Evolutionary conservation across 805 yeast species (phyloP).

Genomic region (Pachysolen tannophilus): DNA sequence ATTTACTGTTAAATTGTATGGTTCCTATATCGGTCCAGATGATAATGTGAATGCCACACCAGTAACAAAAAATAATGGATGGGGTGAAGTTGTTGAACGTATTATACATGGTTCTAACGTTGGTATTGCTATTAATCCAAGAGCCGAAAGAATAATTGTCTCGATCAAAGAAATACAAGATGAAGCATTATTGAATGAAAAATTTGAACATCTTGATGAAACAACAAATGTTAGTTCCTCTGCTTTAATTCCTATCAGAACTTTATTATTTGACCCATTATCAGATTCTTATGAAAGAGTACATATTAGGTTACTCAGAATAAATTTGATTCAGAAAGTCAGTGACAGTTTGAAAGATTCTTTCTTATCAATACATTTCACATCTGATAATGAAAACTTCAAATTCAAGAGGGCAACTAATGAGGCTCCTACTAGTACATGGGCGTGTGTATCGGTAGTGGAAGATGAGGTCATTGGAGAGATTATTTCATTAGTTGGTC

Average conservation of each 20-base stretch:
- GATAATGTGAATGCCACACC: slow-evolving; percentile 18
- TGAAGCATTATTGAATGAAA: slow-evolving; percentile 19
- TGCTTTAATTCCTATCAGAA: slow-evolving; percentile 61
- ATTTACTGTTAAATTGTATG: slow-evolving; percentile 62
- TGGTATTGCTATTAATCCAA: slow-evolving; percentile 75
- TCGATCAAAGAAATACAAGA: slow-evolving; percentile 68
- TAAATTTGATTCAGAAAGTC: slow-evolving; percentile 18
- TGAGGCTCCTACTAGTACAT: slow-evolving; percentile 38
- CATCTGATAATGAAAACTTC: slow-evolving; percentile 41
- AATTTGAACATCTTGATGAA: slow-evolving; percentile 25
- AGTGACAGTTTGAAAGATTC: slow-evolving; percentile 20
- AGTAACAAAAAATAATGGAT: slow-evolving; percentile 47
- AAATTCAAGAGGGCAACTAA: slow-evolving; percentile 64
- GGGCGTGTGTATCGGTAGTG: slow-evolving; percentile 70
- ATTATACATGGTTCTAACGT: slow-evolving; percentile 66
- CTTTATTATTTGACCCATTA: slow-evolving; percentile 56
- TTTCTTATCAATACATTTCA: slow-evolving; percentile 45
- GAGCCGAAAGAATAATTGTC: slow-evolving; percentile 64
- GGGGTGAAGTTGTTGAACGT: slow-evolving; percentile 83
- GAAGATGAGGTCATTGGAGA: slow-evolving; percentile 72
- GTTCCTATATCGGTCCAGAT: slow-evolving; percentile 50
- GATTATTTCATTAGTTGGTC: slow-evolving; percentile 53
- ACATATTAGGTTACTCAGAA: slow-evolving; percentile 50
- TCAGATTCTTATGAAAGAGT: slow-evolving; percentile 53
- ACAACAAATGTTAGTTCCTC: no score